Conservation (phyloP, 257 asterid species). For the Knoxia roxburghii region DNA sequence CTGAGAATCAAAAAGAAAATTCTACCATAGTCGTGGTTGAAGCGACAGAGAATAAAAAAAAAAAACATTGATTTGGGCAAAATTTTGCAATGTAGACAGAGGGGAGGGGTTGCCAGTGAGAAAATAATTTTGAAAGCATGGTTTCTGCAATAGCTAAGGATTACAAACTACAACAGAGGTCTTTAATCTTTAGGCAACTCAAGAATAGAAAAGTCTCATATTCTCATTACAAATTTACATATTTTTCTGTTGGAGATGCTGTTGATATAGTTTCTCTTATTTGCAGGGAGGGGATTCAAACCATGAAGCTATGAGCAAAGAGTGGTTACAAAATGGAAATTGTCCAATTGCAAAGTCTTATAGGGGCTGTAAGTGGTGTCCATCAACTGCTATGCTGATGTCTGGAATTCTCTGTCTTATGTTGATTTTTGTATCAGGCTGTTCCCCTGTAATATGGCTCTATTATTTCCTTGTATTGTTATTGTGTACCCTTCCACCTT, state of each 20-base stretch:
- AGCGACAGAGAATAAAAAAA: too few species aligned
- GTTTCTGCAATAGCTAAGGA: not conserved
- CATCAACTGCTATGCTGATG: conserved; percentile 20
- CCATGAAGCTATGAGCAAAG: conserved; percentile 72
- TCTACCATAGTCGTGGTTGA: too few species aligned
- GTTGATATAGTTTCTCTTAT: conserved; percentile 13
- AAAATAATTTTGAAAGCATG: too few species aligned
- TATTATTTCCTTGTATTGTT: not conserved
- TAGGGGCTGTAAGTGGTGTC: conserved; percentile 68
- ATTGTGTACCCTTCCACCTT: not conserved
- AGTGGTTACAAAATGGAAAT: conserved; percentile 80
- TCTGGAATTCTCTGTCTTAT: conserved; percentile 14
- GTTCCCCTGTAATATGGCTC: not conserved
- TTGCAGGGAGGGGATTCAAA: conserved; percentile 53
- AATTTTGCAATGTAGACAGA: too few species aligned
- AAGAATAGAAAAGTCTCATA: not conserved
- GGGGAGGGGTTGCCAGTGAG: too few species aligned
- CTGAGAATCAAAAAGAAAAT: too few species aligned
- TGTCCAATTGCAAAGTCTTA: conserved; percentile 94
- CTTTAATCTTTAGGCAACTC: not conserved
- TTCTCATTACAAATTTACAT: not conserved
- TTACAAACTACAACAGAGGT: not conserved
- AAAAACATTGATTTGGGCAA: too few species aligned
- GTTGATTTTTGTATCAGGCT: not conserved
- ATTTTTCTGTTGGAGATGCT: not conserved